Evolutionary conservation across 768 basidiomycete species (phyloP).

Genomic region (Leccinum sublutescens): DNA sequence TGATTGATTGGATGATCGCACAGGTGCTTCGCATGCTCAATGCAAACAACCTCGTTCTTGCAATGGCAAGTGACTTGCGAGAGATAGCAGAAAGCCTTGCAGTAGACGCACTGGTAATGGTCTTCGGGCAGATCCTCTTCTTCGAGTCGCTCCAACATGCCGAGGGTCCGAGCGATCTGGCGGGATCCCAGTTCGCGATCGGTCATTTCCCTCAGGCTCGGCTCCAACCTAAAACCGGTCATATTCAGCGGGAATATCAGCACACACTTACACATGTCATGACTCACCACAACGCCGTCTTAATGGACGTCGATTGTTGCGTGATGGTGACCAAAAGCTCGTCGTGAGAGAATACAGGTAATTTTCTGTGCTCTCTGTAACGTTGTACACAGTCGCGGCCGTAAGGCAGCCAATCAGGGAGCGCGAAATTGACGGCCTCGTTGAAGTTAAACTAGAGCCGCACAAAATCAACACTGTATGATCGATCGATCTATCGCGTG

Average conservation of each 20-base stretch:
- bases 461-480: constrained; percentile 24
- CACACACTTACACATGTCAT: constrained; percentile 9
- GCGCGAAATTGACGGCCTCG: constrained; percentile 97
- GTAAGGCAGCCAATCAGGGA: constrained; percentile 90
- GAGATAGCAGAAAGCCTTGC: constrained; percentile 94
- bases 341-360: constrained; percentile 98
- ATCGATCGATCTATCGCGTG: constrained; percentile 27
- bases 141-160: constrained; percentile 68
- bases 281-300: constrained; percentile 88
- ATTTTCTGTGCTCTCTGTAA: constrained; percentile 87
- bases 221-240: constrained; percentile 62
- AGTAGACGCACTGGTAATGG: constrained; percentile 90
- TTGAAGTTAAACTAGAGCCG: constrained; percentile 87
- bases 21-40: constrained; percentile 77
- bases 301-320: constrained; percentile 89
- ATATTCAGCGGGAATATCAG: constrained; percentile 22
- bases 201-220: constrained; percentile 85
- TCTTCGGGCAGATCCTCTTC: constrained; percentile 86
- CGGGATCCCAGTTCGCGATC: constrained; percentile 77
- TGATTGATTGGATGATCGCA: constrained; percentile 63
- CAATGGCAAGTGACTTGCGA: constrained; percentile 87
- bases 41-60: constrained; percentile 76
- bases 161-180: constrained; percentile 52
- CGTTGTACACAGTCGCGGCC: constrained; percentile 87
- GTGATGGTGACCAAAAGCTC: constrained; percentile 97